Base-by-base conservation (phyloP, 2,329 filamentous ascomycete species). In the Hypoxylon sp. region DNA sequence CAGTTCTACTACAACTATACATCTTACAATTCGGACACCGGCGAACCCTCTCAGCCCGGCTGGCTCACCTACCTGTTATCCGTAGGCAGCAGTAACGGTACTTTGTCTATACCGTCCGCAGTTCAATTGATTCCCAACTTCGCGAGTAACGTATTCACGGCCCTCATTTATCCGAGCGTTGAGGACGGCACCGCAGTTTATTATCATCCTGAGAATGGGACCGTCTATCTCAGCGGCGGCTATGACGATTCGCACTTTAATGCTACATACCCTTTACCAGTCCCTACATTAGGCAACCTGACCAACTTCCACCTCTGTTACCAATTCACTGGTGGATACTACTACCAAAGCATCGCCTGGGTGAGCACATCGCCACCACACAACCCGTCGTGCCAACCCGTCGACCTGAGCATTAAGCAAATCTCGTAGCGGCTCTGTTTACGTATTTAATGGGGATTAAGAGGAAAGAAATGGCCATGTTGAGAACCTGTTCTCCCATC, bases 1-100 rank as follows among this genome's bases (percentile, higher is more conserved):
- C 52, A 71, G 47, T 73, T 73, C 64, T 74, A 74, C 60, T 73
- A 62, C 67, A 71, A 74, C 59, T 70, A 68, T 62, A 63, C 66
- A 1, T 39, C 51, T 2, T 72, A 68, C 54, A 39, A 63, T 59
- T 23, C 61, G 29, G 59, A 61, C 5, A 71, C 68, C 5, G 70
- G 71, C 39, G 64, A 25, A 12, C 62, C 64, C 6, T 53, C 12
- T 21, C 67, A 70, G 60, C 68, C 69, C 3, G 71, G 72, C 12
- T 67, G 43, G 48, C 12, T 74, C 14, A 60, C 64, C 6, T 74
- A 67, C 57, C 51, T 68, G 25, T 60, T 73, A 19, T 57, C 25
- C 3, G 64, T 58, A 27, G 54, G 32, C 32, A 59, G 60, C 25
- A 39, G 4, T n/a, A 65, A 71, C 25, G 63, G 48, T 8, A 56